A percentile compares a stretch with the other conserved stretches of the same genome.
These are phyloP conservation scores for Angophora floribunda DNA, from an alignment of 345 rosid genomes.

Conservation along the genomic window DNA sequence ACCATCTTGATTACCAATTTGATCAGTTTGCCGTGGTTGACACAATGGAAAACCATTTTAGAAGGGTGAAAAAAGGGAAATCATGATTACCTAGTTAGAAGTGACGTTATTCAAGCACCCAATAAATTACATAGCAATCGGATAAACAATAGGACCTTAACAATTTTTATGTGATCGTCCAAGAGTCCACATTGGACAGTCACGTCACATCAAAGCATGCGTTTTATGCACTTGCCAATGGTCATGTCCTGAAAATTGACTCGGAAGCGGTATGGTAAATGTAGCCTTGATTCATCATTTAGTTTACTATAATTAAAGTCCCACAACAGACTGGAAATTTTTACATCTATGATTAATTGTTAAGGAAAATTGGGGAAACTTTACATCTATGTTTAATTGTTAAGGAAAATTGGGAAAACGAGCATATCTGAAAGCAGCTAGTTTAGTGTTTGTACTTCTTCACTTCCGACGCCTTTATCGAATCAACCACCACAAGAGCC, in stretches of 20 bases:
- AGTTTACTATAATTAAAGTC: not conserved
- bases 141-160: not conserved
- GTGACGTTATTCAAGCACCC: not conserved
- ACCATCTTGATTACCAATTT: not conserved
- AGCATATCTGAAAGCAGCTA: not conserved
- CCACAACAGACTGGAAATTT: not conserved
- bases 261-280: too few relatives aligned
- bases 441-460: not conserved
- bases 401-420: not conserved
- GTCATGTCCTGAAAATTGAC: not conserved
- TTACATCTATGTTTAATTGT: not conserved
- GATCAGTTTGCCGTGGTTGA: not conserved
- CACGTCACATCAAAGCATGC: not conserved
- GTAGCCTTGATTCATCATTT: too few relatives aligned
- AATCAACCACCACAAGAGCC: not conserved
- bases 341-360: not conserved
- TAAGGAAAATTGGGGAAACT: not conserved
- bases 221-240: not conserved
- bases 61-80: not conserved
- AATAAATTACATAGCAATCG: fast-evolving
- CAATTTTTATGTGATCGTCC: not conserved
- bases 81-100: not conserved
- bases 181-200: not conserved
- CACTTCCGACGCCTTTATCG: not conserved
- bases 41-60: not conserved